These are phyloP conservation scores for Spergularia azorica DNA, from an alignment of 179 eudicot genomes.

Conservation along the genomic window DNA sequence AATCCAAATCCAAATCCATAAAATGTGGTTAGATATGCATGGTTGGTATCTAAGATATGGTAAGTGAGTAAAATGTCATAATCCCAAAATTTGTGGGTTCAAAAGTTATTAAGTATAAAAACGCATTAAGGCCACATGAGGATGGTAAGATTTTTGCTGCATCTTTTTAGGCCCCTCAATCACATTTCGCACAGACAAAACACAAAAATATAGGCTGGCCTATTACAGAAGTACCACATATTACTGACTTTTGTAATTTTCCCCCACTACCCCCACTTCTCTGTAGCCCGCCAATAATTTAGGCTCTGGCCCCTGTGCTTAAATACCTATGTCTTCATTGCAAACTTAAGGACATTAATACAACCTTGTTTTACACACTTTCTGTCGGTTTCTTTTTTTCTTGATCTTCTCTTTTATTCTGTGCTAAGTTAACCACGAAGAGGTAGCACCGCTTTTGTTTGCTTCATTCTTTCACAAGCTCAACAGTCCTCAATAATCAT, in stretches of 20 bases:
- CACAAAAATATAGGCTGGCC: constrained; percentile 11
- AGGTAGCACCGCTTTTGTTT: neutral
- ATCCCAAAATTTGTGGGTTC: constrained; percentile 21
- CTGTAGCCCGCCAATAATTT: constrained; percentile 21
- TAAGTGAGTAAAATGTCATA: constrained; percentile 26
- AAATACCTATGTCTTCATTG: constrained; percentile 18
- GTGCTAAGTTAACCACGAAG: neutral
- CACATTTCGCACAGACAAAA: constrained; percentile 11
- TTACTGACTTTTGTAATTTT: constrained; percentile 3
- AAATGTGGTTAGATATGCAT: constrained; percentile 10
- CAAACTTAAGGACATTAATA: neutral
- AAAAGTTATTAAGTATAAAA: neutral
- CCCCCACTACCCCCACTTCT: constrained; percentile 5
- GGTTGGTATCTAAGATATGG: constrained; percentile 1
- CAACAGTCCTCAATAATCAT: constrained; percentile 17
- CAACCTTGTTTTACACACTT: neutral
- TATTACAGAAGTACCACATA: constrained; percentile 9
- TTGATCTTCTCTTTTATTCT: constrained; percentile 7
- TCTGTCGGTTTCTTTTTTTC: neutral
- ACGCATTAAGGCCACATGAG: constrained; percentile 24
- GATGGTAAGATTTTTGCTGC: constrained; percentile 17
- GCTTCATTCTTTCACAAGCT: constrained; percentile 9
- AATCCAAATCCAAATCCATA: neutral
- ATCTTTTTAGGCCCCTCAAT: constrained; percentile 25
- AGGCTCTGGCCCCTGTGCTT: constrained; percentile 7